Conservation (phyloP, 2,329 filamentous ascomycete genomes). For the Beauveria sp. region DNA sequence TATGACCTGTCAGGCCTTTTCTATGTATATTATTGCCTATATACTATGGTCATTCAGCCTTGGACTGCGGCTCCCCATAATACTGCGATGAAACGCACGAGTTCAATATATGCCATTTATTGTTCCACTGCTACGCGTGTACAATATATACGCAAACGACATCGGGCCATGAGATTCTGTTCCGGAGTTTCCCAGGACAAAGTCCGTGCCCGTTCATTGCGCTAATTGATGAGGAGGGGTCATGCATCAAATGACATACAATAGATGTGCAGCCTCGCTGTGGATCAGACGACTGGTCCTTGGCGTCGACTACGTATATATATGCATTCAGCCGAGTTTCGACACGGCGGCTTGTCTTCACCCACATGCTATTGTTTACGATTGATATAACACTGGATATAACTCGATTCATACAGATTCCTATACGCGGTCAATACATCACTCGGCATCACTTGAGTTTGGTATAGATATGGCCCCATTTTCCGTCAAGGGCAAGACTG, state of each 20-base stretch:
- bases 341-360: neutral
- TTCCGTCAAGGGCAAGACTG: slow-evolving; percentile 20
- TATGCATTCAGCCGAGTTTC: neutral
- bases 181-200: neutral
- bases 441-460: too few relatives aligned
- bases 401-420: too few relatives aligned
- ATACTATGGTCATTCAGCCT: neutral
- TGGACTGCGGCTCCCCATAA: neutral
- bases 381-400: neutral
- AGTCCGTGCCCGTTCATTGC: neutral
- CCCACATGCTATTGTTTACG: neutral
- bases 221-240: neutral
- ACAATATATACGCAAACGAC: neutral
- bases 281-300: neutral
- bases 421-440: too few relatives aligned
- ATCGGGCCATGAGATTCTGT: neutral
- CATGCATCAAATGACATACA: neutral
- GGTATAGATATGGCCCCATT: slow-evolving; percentile 14
- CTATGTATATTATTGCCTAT: neutral
- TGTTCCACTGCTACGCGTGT: neutral
- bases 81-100: neutral
- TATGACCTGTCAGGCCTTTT: neutral
- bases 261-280: neutral
- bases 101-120: neutral
- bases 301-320: neutral